Evolutionary conservation across 108 stramenopile genomes (phyloP).

Genomic region (Pseudonitzschia multiseries): DNA sequence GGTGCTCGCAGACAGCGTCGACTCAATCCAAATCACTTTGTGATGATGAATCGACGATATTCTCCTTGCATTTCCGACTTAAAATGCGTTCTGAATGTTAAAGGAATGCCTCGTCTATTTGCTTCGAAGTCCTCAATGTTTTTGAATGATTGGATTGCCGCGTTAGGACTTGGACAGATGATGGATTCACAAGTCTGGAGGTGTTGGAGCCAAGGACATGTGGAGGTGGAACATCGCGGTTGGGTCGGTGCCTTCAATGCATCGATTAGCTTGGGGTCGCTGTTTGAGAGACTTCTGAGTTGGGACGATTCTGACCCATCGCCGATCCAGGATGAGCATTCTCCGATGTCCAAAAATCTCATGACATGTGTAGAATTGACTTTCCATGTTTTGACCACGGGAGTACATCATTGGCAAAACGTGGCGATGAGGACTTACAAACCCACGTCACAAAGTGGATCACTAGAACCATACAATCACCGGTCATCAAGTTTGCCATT

Average conservation of each 20-base stretch:
- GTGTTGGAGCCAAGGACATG: constrained; percentile 65
- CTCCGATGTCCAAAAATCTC: constrained; percentile 54
- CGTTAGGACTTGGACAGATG: constrained; percentile 70
- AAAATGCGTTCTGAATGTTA: constrained; percentile 91
- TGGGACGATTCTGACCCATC: constrained; percentile 69
- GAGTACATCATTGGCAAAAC: constrained; percentile 67
- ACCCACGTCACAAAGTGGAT: constrained; percentile 41
- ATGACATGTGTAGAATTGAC: constrained; percentile 68
- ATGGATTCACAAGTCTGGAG: constrained; percentile 84
- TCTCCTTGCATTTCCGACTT: constrained; percentile 88
- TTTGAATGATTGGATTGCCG: constrained; percentile 61
- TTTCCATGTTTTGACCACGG: constrained; percentile 51
- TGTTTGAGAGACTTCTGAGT: constrained; percentile 76
- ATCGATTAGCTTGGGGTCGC: constrained; percentile 73
- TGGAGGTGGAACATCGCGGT: constrained; percentile 77
- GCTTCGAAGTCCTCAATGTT: constrained; percentile 42
- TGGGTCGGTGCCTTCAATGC: constrained; percentile 96
- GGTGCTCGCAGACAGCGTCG: constrained; percentile 25
- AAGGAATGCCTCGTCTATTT: constrained; percentile 87
- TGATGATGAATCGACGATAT: constrained; percentile 84
- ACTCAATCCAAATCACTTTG: constrained; percentile 70
- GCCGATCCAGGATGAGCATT: constrained; percentile 54
- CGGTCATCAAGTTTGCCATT: constrained; percentile 70
- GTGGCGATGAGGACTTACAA: constrained; percentile 52
- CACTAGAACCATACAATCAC: constrained; percentile 43